phyloP scores from a whole-genome alignment of 495 filamentous ascomycete genomes.

The Thermothielavioides terrestris region DNA sequence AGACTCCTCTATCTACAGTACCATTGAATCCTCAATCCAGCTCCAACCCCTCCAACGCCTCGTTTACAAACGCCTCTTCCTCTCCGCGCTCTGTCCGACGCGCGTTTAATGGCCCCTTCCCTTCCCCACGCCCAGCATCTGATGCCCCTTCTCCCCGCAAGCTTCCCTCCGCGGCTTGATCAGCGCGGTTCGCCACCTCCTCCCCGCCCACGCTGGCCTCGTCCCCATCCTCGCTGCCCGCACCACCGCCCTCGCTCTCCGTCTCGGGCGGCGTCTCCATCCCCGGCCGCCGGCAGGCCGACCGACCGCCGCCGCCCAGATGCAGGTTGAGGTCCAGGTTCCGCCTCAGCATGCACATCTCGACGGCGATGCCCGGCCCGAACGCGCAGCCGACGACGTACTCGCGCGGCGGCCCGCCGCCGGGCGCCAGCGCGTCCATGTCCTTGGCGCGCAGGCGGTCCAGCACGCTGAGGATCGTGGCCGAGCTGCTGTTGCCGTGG shows the following conservation, averaged over 20 bases:
- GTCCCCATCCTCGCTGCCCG: constrained; percentile 28
- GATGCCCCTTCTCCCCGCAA: too few relatives aligned
- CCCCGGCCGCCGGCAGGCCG: constrained; percentile 6
- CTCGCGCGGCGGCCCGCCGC: constrained; percentile 29
- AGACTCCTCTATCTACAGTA: background rate
- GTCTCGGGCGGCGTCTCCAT: constrained; percentile 39
- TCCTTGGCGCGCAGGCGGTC: constrained; percentile 49
- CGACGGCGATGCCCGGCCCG: constrained; percentile 54
- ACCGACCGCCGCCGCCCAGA: background rate
- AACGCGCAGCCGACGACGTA: constrained; percentile 57
- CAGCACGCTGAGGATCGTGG: constrained; percentile 53
- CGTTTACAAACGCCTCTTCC: constrained; percentile 29
- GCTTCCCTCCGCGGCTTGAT: too few relatives aligned
- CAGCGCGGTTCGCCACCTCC: constrained; percentile 15
- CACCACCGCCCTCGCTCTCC: constrained; percentile 34
- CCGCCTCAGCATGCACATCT: constrained; percentile 53
- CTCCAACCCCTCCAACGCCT: constrained; percentile 38
- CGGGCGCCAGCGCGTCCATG: constrained; percentile 43
- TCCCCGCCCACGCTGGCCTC: constrained; percentile 20
- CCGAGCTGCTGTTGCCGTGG: constrained; percentile 54
- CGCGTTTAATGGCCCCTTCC: background rate
- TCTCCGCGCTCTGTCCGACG: constrained; percentile 8
- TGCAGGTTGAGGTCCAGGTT: constrained; percentile 25
- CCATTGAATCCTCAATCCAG: constrained; percentile 27
- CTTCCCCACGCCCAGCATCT: constrained; percentile 1